Percentiles rank a stretch among this genome's conserved stretches.
These are phyloP conservation scores for Cymbopogon citratus DNA, from an alignment of 176 grass and related monocot genomes.

Conservation along the genomic window DNA sequence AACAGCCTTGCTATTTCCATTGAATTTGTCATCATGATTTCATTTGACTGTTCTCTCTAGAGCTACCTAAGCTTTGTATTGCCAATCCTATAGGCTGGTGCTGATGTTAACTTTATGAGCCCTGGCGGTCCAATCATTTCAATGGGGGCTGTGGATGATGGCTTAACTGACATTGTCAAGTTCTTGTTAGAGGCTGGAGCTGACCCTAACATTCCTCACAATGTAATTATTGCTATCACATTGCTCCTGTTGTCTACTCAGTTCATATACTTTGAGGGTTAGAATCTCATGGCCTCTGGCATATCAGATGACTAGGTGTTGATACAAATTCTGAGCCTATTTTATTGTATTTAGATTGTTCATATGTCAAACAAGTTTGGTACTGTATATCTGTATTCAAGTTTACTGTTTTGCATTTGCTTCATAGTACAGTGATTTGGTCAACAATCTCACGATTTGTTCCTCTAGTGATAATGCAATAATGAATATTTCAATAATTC, in stretches of 20 bases:
- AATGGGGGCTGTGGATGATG: slow-evolving; percentile 3
- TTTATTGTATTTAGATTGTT: not conserved
- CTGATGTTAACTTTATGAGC: slow-evolving; percentile 32
- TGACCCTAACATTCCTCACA: slow-evolving; percentile 33
- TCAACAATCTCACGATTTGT: not conserved
- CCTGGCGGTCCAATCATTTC: not conserved
- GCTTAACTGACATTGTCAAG: slow-evolving; percentile 32
- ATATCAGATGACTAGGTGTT: too few species aligned
- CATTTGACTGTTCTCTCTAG: not conserved
- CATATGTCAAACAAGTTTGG: not conserved
- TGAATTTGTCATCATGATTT: not conserved
- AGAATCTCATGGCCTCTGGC: not conserved
- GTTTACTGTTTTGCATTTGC: not conserved
- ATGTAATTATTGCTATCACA: slow-evolving; percentile 8
- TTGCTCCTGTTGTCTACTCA: not conserved
- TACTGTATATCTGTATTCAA: not conserved
- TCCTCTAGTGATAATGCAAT: not conserved
- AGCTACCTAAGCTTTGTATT: not conserved
- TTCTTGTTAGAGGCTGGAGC: slow-evolving; percentile 42
- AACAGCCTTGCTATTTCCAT: not conserved
- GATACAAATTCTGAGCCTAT: not conserved
- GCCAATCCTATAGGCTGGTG: slow-evolving; percentile 35
- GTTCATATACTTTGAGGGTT: not conserved
- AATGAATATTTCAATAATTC: not conserved
- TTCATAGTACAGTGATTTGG: not conserved